Conservation (phyloP, 2,329 filamentous ascomycete species). For the Fusarium sp. region DNA sequence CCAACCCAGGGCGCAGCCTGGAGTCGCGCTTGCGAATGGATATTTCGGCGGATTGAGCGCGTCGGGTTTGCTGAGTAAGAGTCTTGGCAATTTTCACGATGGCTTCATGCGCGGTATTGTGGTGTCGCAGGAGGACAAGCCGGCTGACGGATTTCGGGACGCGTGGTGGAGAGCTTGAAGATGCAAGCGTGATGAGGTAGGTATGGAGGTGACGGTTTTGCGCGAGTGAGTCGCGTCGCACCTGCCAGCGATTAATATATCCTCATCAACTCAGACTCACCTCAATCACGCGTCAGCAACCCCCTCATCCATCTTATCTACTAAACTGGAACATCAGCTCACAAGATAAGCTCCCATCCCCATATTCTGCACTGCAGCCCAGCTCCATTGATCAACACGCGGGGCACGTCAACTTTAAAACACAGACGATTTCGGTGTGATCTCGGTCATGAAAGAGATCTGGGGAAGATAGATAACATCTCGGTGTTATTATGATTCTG, state of each 20-base stretch:
- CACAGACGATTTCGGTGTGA: conserved; percentile 4
- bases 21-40: conserved; percentile 2
- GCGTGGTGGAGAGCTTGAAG: background rate
- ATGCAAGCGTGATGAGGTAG: background rate
- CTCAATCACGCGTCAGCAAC: background rate
- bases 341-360: background rate
- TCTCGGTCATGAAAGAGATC: conserved; percentile 1
- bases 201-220: no score
- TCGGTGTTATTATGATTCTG: conserved; percentile 8
- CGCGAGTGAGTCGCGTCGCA: background rate
- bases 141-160: background rate
- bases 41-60: background rate
- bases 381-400: background rate
- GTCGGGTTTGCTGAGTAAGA: background rate
- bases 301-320: background rate
- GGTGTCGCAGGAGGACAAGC: background rate
- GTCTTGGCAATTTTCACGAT: background rate
- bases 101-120: background rate
- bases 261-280: background rate
- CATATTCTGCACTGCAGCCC: background rate
- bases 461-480: background rate
- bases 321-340: background rate
- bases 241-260: background rate
- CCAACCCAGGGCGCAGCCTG: conserved; percentile 42
- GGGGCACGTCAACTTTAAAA: conserved; percentile 7